Conservation (phyloP, 805 yeast genomes). For the Candida silvatica region DNA sequence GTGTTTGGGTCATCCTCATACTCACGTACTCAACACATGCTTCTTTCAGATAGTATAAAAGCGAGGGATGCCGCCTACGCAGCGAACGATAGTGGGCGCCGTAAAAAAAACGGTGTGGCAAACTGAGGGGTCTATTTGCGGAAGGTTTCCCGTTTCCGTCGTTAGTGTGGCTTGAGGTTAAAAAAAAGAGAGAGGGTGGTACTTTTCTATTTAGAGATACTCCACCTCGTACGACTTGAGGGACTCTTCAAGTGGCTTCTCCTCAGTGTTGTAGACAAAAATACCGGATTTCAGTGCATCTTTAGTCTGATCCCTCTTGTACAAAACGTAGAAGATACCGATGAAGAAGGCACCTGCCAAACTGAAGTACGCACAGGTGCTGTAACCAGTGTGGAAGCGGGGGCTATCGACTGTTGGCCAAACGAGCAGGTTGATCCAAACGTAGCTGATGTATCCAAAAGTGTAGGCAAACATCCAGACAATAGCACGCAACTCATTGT, state of each 20-base stretch:
- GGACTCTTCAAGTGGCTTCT: slow-evolving; percentile 6
- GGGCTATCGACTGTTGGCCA: slow-evolving; percentile 52
- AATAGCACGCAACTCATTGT: slow-evolving; percentile 46
- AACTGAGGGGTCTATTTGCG: too few relatives aligned
- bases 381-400: slow-evolving; percentile 43
- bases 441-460: slow-evolving; percentile 32
- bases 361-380: slow-evolving; percentile 34
- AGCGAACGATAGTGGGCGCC: too few relatives aligned
- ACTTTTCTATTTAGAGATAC: too few relatives aligned
- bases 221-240: neutral
- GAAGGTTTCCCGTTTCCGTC: too few relatives aligned
- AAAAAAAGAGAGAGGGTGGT: too few relatives aligned
- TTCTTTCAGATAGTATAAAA: too few relatives aligned
- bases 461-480: slow-evolving; percentile 48
- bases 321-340: slow-evolving; percentile 24
- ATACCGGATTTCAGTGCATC: slow-evolving; percentile 41
- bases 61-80: too few relatives aligned
- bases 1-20: too few relatives aligned
- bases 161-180: too few relatives aligned
- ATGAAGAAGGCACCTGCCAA: slow-evolving; percentile 19
- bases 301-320: slow-evolving; percentile 42
- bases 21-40: too few relatives aligned
- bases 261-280: slow-evolving; percentile 30
- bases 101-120: too few relatives aligned
- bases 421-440: slow-evolving; percentile 24